Conservation (phyloP, 495 filamentous ascomycete genomes). For the Tuber borchii region DNA sequence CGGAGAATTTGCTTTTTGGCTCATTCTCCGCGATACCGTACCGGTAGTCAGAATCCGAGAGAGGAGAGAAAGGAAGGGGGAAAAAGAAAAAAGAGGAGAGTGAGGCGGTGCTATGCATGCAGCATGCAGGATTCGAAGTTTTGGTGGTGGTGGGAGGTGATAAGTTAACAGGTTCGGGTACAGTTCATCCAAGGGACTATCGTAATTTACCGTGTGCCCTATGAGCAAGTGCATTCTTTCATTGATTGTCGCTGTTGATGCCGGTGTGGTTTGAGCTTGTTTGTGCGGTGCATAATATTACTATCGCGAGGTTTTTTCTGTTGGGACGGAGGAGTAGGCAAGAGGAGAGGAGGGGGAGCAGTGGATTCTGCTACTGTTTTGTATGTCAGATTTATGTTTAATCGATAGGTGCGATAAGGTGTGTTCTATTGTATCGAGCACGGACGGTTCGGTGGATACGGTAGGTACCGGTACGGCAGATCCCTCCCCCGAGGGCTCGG, state of each 20-base stretch:
- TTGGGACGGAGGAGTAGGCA: background rate
- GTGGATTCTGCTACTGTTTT: background rate
- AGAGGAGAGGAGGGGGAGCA: background rate
- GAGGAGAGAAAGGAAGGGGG: constrained; percentile 9
- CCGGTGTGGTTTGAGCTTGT: background rate
- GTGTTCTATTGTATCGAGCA: background rate
- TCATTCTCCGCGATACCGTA: background rate
- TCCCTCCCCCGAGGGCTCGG: background rate
- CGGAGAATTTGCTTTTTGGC: constrained; percentile 27
- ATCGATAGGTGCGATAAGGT: constrained; percentile 7
- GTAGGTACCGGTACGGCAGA: background rate
- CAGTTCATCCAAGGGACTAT: background rate
- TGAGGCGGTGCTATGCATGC: constrained; percentile 5
- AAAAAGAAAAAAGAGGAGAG: background rate
- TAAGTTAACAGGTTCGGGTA: background rate
- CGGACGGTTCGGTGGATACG: background rate
- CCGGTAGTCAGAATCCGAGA: background rate
- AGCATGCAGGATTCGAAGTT: constrained; percentile 1
- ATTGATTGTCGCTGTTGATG: background rate
- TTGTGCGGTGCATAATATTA: background rate
- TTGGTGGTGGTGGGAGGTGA: background rate
- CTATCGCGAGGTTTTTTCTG: background rate
- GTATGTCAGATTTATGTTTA: background rate
- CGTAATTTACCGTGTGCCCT: constrained; percentile 1
- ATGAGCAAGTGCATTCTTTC: background rate